phyloP scores from a whole-genome alignment of 352 stramenopile species.

The Globisporangium cylindrosporum region DNA sequence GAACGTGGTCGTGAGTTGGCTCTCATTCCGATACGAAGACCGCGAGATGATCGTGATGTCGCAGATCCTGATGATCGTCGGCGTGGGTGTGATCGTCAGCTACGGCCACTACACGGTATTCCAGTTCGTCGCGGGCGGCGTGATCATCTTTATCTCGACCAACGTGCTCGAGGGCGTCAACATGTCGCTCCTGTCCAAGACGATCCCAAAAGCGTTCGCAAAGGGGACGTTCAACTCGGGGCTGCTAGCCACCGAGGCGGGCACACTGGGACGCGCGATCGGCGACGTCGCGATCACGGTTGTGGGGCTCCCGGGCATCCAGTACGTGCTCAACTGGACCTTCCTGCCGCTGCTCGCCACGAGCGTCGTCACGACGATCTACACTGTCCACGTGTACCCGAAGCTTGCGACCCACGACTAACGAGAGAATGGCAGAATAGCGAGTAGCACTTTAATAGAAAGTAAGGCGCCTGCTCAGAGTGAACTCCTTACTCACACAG shows the following conservation, averaged over 20 bases:
- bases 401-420: constrained; percentile 65
- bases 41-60: constrained; percentile 89
- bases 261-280: constrained; percentile 86
- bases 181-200: constrained; percentile 92
- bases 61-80: constrained; percentile 85
- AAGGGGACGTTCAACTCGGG: constrained; percentile 94
- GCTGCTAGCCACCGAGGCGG: constrained; percentile 91
- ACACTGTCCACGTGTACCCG: constrained; percentile 68
- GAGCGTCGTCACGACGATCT: constrained; percentile 56
- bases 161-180: constrained; percentile 94
- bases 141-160: constrained; percentile 91
- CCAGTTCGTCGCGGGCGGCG: constrained; percentile 85
- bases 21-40: constrained; percentile 90
- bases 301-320: constrained; percentile 71
- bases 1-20: constrained; percentile 87
- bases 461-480: not conserved
- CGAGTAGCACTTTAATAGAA: not conserved
- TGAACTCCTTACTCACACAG: not conserved
- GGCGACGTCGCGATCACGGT: constrained; percentile 86
- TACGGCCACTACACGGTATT: constrained; percentile 82
- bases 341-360: constrained; percentile 66
- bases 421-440: not conserved
- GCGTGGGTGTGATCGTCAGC: constrained; percentile 84
- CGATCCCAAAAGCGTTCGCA: constrained; percentile 91
- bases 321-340: constrained; percentile 85